These are phyloP conservation scores for Gonium pectorale DNA, from an alignment of 139 green algal species.

Conservation along the genomic window DNA sequence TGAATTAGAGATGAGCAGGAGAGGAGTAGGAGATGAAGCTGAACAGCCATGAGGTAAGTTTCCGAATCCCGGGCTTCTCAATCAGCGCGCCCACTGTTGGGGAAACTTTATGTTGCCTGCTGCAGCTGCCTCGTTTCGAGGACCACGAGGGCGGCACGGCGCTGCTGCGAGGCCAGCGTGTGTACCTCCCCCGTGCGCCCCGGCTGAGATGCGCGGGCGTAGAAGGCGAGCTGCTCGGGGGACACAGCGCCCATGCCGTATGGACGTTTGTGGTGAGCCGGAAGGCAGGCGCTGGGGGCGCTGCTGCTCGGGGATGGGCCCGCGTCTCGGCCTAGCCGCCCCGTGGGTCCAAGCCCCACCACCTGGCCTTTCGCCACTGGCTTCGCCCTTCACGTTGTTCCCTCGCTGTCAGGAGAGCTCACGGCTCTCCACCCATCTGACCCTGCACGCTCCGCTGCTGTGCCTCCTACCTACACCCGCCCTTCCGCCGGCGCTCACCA, in stretches of 20 bases:
- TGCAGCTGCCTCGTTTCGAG: not conserved
- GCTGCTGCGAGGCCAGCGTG: not conserved
- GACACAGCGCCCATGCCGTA: not conserved
- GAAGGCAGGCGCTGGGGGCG: not conserved
- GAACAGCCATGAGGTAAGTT: not conserved
- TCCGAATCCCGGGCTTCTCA: not conserved
- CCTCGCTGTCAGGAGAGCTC: no score
- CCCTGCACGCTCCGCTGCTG: not conserved
- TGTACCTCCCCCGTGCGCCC: not conserved
- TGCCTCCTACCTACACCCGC: not conserved
- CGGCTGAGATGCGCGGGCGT: conserved; percentile 3
- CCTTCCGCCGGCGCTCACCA: not conserved
- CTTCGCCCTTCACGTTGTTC: not conserved
- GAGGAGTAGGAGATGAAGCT: conserved; percentile 1
- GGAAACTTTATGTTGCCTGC: not conserved
- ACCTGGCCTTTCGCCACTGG: not conserved
- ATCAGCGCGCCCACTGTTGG: not conserved
- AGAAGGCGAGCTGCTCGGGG: conserved; percentile 1
- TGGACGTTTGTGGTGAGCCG: not conserved
- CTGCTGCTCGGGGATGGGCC: no score
- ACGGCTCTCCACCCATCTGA: no score
- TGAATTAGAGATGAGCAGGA: not conserved
- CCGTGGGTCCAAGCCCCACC: not conserved
- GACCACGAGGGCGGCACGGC: not conserved
- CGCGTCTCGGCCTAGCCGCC: no score